These are phyloP conservation scores for Orbilia ellipsospora DNA, from an alignment of 2,329 filamentous ascomycete species.

Conservation along the genomic window DNA sequence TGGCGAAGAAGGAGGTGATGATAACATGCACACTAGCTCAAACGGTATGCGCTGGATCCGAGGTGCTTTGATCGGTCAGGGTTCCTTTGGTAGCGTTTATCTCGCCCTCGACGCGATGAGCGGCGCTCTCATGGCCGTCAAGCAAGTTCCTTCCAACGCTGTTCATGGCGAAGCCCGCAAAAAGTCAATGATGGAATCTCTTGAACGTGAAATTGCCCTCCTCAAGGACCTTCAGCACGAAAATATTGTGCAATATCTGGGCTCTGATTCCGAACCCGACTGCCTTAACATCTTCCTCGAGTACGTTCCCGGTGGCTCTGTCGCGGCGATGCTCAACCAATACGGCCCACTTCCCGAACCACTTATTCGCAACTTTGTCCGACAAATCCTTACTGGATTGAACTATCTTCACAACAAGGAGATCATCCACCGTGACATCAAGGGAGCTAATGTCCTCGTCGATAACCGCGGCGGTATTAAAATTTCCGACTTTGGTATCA, in stretches of 20 bases:
- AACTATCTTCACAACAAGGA: conserved; percentile 93
- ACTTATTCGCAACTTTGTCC: conserved; percentile 93
- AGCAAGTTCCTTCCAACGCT: conserved; percentile 89
- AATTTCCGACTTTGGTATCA: conserved; percentile 99
- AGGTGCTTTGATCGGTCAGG: conserved; percentile 94
- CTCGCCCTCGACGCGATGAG: conserved; percentile 94
- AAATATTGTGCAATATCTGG: conserved; percentile 98
- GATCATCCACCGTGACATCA: conserved; percentile 99
- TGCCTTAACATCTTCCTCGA: conserved; percentile 99
- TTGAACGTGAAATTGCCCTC: conserved; percentile 95
- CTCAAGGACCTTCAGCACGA: conserved; percentile 92
- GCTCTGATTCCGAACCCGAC: conserved; percentile 88
- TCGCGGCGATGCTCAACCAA: conserved; percentile 98
- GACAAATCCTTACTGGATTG: conserved; percentile 91
- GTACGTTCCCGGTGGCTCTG: conserved; percentile 96
- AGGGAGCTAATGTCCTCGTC: conserved; percentile 97
- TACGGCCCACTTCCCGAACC: conserved; percentile 95
- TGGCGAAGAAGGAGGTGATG: conserved; percentile 56
- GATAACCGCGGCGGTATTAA: conserved; percentile 99
- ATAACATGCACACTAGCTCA: conserved; percentile 67
- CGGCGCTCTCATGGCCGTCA: conserved; percentile 96
- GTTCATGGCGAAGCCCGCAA: conserved; percentile 86
- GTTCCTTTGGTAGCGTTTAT: conserved; percentile 95
- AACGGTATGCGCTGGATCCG: conserved; percentile 99
- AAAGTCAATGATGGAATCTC: conserved; percentile 96